phyloP scores from a whole-genome alignment of 352 stramenopile genomes.

The Achlya hypogyna region DNA sequence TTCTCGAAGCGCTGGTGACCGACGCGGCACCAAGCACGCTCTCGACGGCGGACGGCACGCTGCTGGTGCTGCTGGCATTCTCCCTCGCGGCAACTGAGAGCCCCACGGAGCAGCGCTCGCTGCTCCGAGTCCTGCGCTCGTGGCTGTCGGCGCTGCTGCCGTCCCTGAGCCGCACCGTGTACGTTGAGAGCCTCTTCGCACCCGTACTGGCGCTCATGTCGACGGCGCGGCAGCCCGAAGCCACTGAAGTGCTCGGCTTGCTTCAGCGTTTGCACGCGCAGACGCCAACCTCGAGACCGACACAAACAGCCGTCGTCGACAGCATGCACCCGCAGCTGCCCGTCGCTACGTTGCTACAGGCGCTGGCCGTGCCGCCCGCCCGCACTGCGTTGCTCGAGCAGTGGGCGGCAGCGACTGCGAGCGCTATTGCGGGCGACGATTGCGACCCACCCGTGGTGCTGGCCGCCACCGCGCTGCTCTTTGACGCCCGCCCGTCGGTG shows the following conservation, averaged over 20 bases:
- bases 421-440: neutral
- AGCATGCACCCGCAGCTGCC: neutral
- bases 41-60: neutral
- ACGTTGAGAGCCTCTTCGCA: slow-evolving; percentile 49
- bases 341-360: neutral
- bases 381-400: neutral
- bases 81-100: neutral
- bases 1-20: slow-evolving; percentile 4
- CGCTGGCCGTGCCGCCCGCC: neutral
- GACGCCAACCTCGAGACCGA: slow-evolving; percentile 6
- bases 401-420: neutral
- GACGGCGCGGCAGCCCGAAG: slow-evolving; percentile 29
- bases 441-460: slow-evolving; percentile 1
- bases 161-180: slow-evolving; percentile 25
- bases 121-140: neutral
- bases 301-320: slow-evolving; percentile 21
- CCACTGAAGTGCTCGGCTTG: slow-evolving; percentile 13
- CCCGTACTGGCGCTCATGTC: slow-evolving; percentile 42
- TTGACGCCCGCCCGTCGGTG: neutral
- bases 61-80: slow-evolving; percentile 12
- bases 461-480: slow-evolving; percentile 2
- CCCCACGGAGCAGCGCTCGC: neutral
- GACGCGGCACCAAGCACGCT: neutral
- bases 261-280: neutral
- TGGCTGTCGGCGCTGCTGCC: neutral